phyloP scores from a whole-genome alignment of 2,329 filamentous ascomycete species.

The Colletotrichum theobromicola region DNA sequence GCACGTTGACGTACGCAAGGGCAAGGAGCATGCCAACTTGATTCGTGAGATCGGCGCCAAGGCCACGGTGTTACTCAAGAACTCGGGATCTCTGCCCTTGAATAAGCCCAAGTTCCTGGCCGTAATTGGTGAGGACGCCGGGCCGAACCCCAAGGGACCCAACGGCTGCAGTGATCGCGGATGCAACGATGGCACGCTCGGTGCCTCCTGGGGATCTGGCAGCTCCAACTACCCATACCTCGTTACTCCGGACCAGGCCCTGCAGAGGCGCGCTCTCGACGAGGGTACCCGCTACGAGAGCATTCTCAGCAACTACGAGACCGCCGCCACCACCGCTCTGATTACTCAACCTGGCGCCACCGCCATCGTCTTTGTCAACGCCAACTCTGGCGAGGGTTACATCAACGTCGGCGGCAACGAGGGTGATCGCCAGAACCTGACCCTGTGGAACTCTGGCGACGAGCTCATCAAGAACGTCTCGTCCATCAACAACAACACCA shows the following conservation, averaged over 20 bases:
- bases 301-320: constrained; percentile 68
- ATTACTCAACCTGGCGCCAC: constrained; percentile 68
- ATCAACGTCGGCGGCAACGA: constrained; percentile 82
- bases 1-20: constrained; percentile 81
- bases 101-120: constrained; percentile 77
- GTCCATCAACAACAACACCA: constrained; percentile 81
- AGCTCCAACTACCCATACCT: constrained; percentile 78
- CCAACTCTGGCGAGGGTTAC: constrained; percentile 85
- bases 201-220: constrained; percentile 82
- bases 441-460: constrained; percentile 85
- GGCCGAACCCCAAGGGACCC: constrained; percentile 73
- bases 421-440: constrained; percentile 92
- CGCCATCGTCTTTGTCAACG: constrained; percentile 88
- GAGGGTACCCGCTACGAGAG: constrained; percentile 69
- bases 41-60: constrained; percentile 81
- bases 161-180: constrained; percentile 79
- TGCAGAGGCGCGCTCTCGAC: constrained; percentile 65
- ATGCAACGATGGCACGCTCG: constrained; percentile 66
- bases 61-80: constrained; percentile 90
- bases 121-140: constrained; percentile 84
- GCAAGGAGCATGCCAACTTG: constrained; percentile 65
- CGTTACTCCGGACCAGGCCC: constrained; percentile 73
- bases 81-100: constrained; percentile 77
- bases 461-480: constrained; percentile 82
- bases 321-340: constrained; percentile 66